Conservation (phyloP, 106 monocot genomes). For the Acanthochlamys bracteata region DNA sequence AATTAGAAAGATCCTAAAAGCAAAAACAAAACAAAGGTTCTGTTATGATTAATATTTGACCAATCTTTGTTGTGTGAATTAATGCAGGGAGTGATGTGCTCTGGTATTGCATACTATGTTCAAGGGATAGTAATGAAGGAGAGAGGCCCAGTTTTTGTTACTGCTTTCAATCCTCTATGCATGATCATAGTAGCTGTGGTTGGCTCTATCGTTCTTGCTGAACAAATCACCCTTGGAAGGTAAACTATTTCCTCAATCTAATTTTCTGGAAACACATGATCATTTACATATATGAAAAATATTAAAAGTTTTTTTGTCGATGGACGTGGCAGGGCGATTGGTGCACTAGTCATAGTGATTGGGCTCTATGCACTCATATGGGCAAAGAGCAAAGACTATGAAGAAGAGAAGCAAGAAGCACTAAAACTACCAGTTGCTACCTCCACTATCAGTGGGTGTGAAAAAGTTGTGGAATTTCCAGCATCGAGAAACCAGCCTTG, state of each 20-base stretch:
- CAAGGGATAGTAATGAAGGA: constrained; percentile 78
- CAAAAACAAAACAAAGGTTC: too few species aligned
- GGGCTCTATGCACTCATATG: constrained; percentile 39
- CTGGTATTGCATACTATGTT: constrained; percentile 62
- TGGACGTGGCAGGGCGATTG: constrained; percentile 22
- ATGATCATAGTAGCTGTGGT: constrained; percentile 73
- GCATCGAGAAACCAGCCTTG: background rate
- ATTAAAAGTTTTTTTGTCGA: background rate
- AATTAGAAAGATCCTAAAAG: background rate
- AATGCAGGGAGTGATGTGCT: constrained; percentile 65
- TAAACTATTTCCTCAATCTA: background rate
- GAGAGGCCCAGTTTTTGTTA: constrained; percentile 84
- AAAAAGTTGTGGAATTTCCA: background rate
- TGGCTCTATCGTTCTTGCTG: constrained; percentile 58
- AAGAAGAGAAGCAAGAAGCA: constrained; percentile 1
- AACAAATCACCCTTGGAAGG: constrained; percentile 68
- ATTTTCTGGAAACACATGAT: background rate
- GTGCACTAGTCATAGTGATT: constrained; percentile 32
- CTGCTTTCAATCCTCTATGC: constrained; percentile 69
- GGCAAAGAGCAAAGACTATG: constrained; percentile 36
- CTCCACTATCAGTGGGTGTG: background rate
- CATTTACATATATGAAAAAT: background rate
- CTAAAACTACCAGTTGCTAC: constrained; percentile 17
- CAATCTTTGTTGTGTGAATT: too few species aligned
- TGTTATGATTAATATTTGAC: too few species aligned